Evolutionary conservation across 2,329 filamentous ascomycete species (phyloP).

Genomic region (Clarireedia monteithiana): DNA sequence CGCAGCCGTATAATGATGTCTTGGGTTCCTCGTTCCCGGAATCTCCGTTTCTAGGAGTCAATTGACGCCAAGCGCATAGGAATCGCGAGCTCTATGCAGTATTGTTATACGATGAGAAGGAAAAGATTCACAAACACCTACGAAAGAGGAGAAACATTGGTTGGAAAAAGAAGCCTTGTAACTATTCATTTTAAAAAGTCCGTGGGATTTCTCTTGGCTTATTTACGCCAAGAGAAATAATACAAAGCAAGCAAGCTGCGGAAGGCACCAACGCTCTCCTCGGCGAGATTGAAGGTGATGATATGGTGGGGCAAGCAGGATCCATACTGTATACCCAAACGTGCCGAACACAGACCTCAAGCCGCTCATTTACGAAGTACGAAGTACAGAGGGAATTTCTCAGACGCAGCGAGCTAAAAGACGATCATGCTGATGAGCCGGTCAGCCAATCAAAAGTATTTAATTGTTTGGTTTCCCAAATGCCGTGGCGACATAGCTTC

Average conservation of each 20-base stretch:
- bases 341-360: neutral
- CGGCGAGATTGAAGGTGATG: neutral
- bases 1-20: neutral
- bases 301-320: neutral
- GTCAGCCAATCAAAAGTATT: neutral
- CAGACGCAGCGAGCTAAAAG: neutral
- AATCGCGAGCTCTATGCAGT: too few relatives aligned
- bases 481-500: too few relatives aligned
- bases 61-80: too few relatives aligned
- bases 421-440: neutral
- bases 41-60: neutral
- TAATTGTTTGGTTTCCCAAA: neutral
- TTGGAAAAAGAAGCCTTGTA: neutral
- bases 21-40: neutral
- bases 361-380: neutral
- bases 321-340: neutral
- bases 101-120: too few relatives aligned
- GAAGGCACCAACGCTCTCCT: neutral
- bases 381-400: neutral
- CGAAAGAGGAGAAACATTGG: neutral
- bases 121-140: too few relatives aligned
- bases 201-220: neutral
- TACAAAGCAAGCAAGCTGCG: neutral
- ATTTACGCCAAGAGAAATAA: conserved; percentile 1
- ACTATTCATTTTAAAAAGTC: neutral